phyloP scores from a whole-genome alignment of 1,284 basidiomycete species.

The Marasmius tenuissimus region DNA sequence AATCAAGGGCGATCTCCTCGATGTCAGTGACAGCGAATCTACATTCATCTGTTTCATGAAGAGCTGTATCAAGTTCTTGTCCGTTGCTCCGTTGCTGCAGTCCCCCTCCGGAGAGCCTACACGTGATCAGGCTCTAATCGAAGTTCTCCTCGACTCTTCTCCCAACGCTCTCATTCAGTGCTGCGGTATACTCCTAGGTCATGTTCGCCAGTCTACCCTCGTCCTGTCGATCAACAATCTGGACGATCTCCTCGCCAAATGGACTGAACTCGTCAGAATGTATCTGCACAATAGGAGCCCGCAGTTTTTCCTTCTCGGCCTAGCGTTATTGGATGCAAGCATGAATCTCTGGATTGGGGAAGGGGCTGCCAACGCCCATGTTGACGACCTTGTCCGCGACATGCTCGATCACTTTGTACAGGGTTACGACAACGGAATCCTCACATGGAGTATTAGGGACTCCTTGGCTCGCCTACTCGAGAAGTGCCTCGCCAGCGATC shows the following conservation, averaged over 20 bases:
- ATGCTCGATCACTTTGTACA: constrained; percentile 57
- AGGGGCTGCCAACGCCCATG: constrained; percentile 33
- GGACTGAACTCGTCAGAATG: constrained; percentile 51
- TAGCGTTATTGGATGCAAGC: constrained; percentile 70
- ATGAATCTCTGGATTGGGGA: constrained; percentile 59
- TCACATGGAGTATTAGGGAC: constrained; percentile 73
- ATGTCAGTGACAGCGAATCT: constrained; percentile 26
- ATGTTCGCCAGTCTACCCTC: constrained; percentile 55
- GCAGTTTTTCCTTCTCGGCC: constrained; percentile 50
- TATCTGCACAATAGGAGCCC: constrained; percentile 65
- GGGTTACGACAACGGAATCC: constrained; percentile 40
- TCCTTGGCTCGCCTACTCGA: constrained; percentile 66
- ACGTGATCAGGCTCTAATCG: constrained; percentile 63
- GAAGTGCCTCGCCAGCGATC: constrained; percentile 63
- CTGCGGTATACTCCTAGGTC: constrained; percentile 55
- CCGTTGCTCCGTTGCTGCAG: constrained; percentile 59
- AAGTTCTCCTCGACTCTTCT: constrained; percentile 55
- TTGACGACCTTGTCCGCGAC: constrained; percentile 44
- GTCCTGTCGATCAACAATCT: constrained; percentile 52
- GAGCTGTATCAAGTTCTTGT: constrained; percentile 55
- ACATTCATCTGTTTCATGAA: constrained; percentile 35
- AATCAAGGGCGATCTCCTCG: constrained; percentile 22
- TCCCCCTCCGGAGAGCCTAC: constrained; percentile 55
- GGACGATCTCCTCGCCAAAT: constrained; percentile 50
- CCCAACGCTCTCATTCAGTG: constrained; percentile 57